A percentile compares a stretch with the other conserved stretches of the same genome.
phyloP scores from a whole-genome alignment of 345 rosid species.

The Psidium guajava region DNA sequence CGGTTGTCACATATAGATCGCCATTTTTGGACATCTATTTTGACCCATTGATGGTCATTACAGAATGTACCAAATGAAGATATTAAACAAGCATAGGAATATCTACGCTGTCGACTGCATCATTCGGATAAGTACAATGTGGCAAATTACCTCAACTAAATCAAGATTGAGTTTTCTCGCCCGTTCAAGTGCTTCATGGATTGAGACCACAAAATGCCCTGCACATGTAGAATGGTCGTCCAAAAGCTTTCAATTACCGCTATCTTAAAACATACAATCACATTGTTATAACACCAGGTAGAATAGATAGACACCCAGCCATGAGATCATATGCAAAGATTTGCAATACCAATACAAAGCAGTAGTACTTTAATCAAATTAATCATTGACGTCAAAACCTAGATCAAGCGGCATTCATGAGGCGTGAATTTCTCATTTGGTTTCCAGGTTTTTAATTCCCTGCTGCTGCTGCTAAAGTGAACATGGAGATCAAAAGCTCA shows the following conservation, averaged over 20 bases:
- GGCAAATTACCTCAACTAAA: slow-evolving; percentile 43
- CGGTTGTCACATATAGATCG: not conserved
- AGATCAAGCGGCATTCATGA: not conserved
- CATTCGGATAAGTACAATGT: not conserved
- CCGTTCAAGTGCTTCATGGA: slow-evolving; percentile 26
- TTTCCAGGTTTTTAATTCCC: not conserved
- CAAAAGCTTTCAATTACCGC: not conserved
- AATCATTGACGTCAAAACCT: not conserved
- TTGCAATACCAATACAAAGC: not conserved
- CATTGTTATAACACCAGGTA: not conserved
- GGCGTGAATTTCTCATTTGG: not conserved
- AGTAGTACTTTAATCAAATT: not conserved
- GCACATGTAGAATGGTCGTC: not conserved
- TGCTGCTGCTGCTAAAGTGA: not conserved
- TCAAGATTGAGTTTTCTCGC: slow-evolving; percentile 36
- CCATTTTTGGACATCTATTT: not conserved
- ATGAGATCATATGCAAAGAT: not conserved
- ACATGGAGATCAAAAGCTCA: not conserved
- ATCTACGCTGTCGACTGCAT: not conserved
- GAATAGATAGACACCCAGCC: not conserved
- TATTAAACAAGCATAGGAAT: not conserved
- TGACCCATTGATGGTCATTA: not conserved
- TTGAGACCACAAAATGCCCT: slow-evolving; percentile 38
- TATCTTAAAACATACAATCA: not conserved
- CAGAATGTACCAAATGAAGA: not conserved